phyloP scores from a whole-genome alignment of 371 early-diverging fungal genomes.

The Mucor plumbeus region DNA sequence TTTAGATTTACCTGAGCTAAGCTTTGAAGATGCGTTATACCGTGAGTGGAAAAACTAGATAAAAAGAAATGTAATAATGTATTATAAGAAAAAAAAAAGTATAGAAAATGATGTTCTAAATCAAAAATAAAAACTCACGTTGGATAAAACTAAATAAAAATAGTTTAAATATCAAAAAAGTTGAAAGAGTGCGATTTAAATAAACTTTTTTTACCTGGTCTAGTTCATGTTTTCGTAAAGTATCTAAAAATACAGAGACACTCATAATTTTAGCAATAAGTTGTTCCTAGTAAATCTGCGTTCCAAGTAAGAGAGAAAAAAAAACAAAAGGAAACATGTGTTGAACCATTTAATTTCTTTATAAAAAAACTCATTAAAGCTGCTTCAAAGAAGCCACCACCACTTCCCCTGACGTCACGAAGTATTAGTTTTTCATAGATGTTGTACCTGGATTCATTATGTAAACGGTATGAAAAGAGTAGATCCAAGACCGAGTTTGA shows the following conservation, averaged over 20 bases:
- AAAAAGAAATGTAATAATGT: background rate
- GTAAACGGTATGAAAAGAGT: background rate
- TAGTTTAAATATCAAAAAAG: background rate
- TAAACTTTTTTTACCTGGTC: constrained; percentile 25
- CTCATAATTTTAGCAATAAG: constrained; percentile 21
- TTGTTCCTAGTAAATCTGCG: background rate
- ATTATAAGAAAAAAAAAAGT: background rate
- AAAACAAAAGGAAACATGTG: constrained; percentile 3
- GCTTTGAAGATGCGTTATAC: constrained; percentile 65
- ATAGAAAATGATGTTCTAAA: background rate
- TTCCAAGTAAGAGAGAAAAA: background rate
- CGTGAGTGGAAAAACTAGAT: constrained; percentile 60
- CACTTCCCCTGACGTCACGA: constrained; percentile 1
- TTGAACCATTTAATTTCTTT: background rate
- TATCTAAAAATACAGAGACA: constrained; percentile 29
- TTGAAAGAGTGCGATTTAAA: background rate
- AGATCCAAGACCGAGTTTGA: too few relatives aligned
- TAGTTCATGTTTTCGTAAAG: constrained; percentile 38
- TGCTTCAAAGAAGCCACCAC: constrained; percentile 3
- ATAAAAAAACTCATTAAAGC: constrained; percentile 4
- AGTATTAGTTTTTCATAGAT: background rate
- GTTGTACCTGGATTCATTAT: constrained; percentile 3
- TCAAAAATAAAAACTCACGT: constrained; percentile 21
- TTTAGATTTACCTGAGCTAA: constrained; percentile 53
- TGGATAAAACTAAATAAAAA: constrained; percentile 30